Conservation (phyloP, 208 protist genomes). For the Trypanosoma mega region DNA sequence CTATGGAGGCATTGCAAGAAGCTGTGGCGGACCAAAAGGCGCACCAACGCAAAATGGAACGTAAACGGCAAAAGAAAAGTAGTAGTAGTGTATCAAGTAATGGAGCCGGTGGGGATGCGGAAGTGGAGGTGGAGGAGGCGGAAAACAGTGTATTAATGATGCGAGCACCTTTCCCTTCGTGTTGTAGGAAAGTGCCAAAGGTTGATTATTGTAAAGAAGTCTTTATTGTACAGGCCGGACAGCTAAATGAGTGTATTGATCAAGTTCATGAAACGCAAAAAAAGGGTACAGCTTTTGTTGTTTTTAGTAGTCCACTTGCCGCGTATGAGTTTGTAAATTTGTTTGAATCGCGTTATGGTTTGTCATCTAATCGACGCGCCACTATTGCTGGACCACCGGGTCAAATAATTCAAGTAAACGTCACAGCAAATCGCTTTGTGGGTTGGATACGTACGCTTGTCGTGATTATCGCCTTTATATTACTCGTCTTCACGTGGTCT, state of each 20-base stretch:
- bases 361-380: constrained; percentile 37
- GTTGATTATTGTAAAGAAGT: constrained; percentile 46
- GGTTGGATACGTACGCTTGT: constrained; percentile 47
- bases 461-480: constrained; percentile 46
- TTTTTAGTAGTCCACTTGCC: constrained; percentile 60
- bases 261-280: constrained; percentile 34
- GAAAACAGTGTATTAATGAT: constrained; percentile 16
- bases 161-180: constrained; percentile 28
- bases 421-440: constrained; percentile 41
- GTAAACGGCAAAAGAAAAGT: background rate
- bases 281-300: constrained; percentile 57
- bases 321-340: constrained; percentile 80
- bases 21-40: constrained; percentile 70
- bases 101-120: too few relatives aligned
- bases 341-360: constrained; percentile 46
- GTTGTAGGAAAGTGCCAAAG: constrained; percentile 46
- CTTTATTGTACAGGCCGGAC: constrained; percentile 32
- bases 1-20: constrained; percentile 70
- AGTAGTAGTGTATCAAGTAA: too few relatives aligned
- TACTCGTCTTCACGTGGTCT: constrained; percentile 67
- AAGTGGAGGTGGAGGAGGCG: background rate
- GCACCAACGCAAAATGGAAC: background rate
- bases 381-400: constrained; percentile 70
- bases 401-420: constrained; percentile 63
- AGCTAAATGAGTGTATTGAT: constrained; percentile 52